A percentile compares a stretch with the other conserved stretches of the same genome.
phyloP scores from a whole-genome alignment of 2,329 filamentous ascomycete genomes.

The Claviceps sp. region DNA sequence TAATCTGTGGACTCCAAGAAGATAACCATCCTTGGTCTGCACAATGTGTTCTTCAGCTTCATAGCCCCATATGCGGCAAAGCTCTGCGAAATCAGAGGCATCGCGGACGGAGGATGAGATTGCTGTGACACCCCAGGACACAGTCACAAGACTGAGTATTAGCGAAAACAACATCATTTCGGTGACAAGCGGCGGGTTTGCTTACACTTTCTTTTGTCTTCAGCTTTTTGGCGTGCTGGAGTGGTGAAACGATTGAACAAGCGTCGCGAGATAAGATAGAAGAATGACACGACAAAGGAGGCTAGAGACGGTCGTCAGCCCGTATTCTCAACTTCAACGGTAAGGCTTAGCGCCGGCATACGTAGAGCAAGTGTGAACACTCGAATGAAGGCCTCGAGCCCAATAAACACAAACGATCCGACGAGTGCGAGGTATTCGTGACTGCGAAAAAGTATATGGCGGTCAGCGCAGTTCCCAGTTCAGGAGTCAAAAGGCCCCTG shows the following conservation, averaged over 20 bases:
- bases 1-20: slow-evolving; percentile 79
- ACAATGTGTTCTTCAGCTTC: slow-evolving; percentile 93
- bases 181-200: slow-evolving; percentile 9
- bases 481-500: not conserved
- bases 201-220: slow-evolving; percentile 51
- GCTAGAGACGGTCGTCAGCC: slow-evolving; percentile 35
- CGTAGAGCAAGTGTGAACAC: slow-evolving; percentile 79
- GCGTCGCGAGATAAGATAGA: slow-evolving; percentile 68
- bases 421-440: slow-evolving; percentile 80
- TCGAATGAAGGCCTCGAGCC: slow-evolving; percentile 70
- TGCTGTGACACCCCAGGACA: slow-evolving; percentile 25
- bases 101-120: slow-evolving; percentile 69
- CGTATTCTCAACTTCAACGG: slow-evolving; percentile 4
- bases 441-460: slow-evolving; percentile 26
- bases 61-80: slow-evolving; percentile 87
- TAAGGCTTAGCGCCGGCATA: slow-evolving; percentile 29
- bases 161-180: slow-evolving; percentile 23
- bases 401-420: slow-evolving; percentile 69
- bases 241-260: slow-evolving; percentile 71
- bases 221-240: slow-evolving; percentile 52
- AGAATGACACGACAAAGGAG: slow-evolving; percentile 65
- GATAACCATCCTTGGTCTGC: slow-evolving; percentile 85
- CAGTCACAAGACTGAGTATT: slow-evolving; percentile 26
- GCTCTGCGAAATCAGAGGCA: slow-evolving; percentile 81
- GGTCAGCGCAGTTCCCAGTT: not conserved